A percentile compares a stretch with the other conserved stretches of the same genome.
phyloP scores from a whole-genome alignment of 805 yeast genomes.

The Candida stauntonica region DNA sequence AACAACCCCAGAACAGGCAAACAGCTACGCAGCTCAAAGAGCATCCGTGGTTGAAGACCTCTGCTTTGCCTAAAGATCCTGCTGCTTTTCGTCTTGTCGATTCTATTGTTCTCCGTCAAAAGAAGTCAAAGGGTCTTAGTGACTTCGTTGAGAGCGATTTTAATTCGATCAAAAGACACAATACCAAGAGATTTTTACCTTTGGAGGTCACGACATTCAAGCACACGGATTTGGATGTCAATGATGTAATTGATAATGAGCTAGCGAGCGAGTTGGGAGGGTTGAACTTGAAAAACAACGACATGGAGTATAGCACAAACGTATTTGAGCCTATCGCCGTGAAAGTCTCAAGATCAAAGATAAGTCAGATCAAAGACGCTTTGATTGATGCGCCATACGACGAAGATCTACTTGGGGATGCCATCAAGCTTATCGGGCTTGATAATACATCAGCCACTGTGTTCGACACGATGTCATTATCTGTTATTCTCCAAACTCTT shows the following conservation, averaged over 20 bases:
- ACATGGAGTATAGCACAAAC: slow-evolving; percentile 7
- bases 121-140: slow-evolving; percentile 7
- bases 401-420: not conserved
- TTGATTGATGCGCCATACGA: slow-evolving; percentile 3
- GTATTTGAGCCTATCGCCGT: slow-evolving; percentile 15
- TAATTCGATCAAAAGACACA: slow-evolving; percentile 36
- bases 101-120: slow-evolving; percentile 5
- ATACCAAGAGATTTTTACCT: slow-evolving; percentile 21
- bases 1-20: slow-evolving; percentile 56
- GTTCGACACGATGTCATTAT: slow-evolving; percentile 2
- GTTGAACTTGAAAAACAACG: slow-evolving; percentile 8
- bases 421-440: not conserved
- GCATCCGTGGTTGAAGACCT: slow-evolving; percentile 63
- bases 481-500: not conserved
- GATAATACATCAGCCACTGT: not conserved
- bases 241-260: slow-evolving; percentile 10
- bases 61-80: too few species aligned
- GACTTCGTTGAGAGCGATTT: slow-evolving; percentile 48
- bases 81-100: slow-evolving; percentile 6
- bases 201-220: slow-evolving; percentile 18
- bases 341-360: not conserved
- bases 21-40: slow-evolving; percentile 50
- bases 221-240: slow-evolving; percentile 12
- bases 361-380: slow-evolving; percentile 1
- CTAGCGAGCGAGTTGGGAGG: slow-evolving; percentile 11